Base-by-base conservation (phyloP, 345 rosid species). In the Balakata baccata region DNA sequence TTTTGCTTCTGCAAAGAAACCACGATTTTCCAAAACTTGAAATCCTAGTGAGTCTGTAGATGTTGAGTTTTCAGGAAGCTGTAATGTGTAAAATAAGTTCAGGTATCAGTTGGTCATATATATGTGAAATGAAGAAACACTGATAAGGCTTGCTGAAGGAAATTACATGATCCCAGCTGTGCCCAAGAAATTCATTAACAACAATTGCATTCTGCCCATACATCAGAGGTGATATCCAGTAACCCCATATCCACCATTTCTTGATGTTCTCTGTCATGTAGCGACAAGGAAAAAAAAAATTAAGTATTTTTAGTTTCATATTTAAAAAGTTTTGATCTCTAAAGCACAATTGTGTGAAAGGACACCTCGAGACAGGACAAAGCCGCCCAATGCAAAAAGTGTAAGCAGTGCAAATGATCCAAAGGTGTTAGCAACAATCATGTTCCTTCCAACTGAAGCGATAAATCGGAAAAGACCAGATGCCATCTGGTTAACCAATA, bases 221-320 rank as follows among this genome's bases (percentile, higher is more conserved):
- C 96, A 87, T 90, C 58, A 93, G 43, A 13, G 98, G 94, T 8
- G 97, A 91, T 63, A 71, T 34, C 97, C 97, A 93, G 77, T 80
- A 93, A 64, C 85, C 96, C 97, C 97, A 91, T 39, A 85, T 84
- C 98, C 97, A 90, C 98, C 97, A 91, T 67, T 85, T 87, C 78
- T 93, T 91, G 1, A 93, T 73, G 61, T 87, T 70, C 11, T 91
- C 98, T 93, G 79, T 63, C 11, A 34, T 37, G 17, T 50, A 23
- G 46, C 34, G 2, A 29, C 34, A 43, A 58, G 22, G 11, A 34
- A 61, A 20, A n/a, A 41, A 46, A 66, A 2, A 5, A 6, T 41
- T 23, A 41, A 23, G n/a, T 6, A 11, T 39, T 59, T 50, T 54
- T 39, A 41, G 23, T 50, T 68, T 52, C 14, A 58, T 29, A 22